Percentiles rank a stretch among this genome's conserved stretches.
These are phyloP conservation scores for Pistacia atlantica DNA, from an alignment of 345 rosid species.

Conservation along the genomic window DNA sequence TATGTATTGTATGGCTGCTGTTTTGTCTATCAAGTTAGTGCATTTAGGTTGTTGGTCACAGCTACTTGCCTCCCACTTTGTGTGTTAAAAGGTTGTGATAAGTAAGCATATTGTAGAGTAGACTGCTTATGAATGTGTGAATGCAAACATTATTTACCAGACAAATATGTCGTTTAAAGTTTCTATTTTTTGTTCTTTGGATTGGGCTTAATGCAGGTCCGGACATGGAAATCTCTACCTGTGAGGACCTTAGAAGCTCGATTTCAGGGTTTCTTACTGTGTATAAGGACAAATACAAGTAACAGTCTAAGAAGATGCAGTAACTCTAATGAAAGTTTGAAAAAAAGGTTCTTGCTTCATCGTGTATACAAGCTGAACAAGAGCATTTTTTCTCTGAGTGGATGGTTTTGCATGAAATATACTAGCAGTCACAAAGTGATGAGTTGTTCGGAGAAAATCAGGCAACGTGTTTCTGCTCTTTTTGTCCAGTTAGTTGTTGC, in stretches of 20 bases:
- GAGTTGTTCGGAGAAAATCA: constrained; percentile 37
- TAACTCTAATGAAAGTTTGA: constrained; percentile 10
- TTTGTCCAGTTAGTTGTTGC: constrained; percentile 49
- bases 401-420: constrained; percentile 28
- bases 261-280: constrained; percentile 24
- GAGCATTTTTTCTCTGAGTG: constrained; percentile 21
- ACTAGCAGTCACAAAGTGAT: constrained; percentile 19
- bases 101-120: background rate
- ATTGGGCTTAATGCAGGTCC: constrained; percentile 34
- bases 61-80: background rate
- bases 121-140: constrained; percentile 2
- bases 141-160: background rate
- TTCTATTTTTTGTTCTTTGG: background rate
- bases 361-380: constrained; percentile 12
- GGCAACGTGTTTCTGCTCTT: constrained; percentile 41
- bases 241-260: constrained; percentile 30
- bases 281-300: constrained; percentile 10
- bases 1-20: background rate
- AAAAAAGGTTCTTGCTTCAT: constrained; percentile 7
- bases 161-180: background rate
- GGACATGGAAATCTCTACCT: constrained; percentile 35
- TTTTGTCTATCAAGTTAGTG: background rate
- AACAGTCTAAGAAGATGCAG: constrained; percentile 23
- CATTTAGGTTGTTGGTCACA: background rate
- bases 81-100: background rate